A percentile compares a stretch with the other conserved stretches of the same genome.
Evolutionary conservation across 164 flowering plant genomes (phyloP).

Genomic region (Vitis rupestris): DNA sequence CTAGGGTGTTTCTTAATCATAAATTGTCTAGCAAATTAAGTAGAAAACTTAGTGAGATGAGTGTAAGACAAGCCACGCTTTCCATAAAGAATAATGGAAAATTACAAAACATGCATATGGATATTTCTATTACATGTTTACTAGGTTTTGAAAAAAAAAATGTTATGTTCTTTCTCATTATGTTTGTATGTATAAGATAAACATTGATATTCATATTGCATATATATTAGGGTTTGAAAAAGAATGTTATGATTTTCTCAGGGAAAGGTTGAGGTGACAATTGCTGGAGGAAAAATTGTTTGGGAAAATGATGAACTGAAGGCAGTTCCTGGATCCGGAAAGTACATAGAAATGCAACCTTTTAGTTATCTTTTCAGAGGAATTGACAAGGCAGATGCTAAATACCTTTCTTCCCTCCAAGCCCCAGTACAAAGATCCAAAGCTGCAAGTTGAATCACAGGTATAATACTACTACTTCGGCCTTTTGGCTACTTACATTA

Average conservation of each 20-base stretch:
- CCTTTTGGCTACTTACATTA: background rate
- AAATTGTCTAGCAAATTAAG: too few relatives aligned
- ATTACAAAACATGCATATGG: too few relatives aligned
- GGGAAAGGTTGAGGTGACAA: conserved; percentile 96
- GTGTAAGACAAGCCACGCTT: too few relatives aligned
- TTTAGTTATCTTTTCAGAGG: conserved; percentile 72
- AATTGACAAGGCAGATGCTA: conserved; percentile 62
- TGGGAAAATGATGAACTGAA: conserved; percentile 79
- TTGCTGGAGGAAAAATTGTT: conserved; percentile 85
- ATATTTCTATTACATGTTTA: too few relatives aligned
- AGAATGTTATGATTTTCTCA: conserved; percentile 20
- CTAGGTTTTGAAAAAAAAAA: too few relatives aligned
- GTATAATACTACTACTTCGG: too few relatives aligned
- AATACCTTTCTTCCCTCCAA: conserved; percentile 63
- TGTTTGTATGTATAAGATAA: background rate
- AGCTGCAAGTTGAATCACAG: conserved; percentile 21
- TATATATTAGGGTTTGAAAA: background rate
- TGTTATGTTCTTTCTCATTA: background rate
- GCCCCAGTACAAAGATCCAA: conserved; percentile 71
- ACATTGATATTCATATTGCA: background rate
- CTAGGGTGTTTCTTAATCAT: too few relatives aligned
- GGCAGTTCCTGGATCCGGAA: conserved; percentile 75
- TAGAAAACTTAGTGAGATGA: too few relatives aligned
- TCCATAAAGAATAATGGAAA: too few relatives aligned
- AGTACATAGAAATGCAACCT: conserved; percentile 76